Base-by-base conservation (phyloP, 202 grass and related monocot genomes). In the Zizania palustris region DNA sequence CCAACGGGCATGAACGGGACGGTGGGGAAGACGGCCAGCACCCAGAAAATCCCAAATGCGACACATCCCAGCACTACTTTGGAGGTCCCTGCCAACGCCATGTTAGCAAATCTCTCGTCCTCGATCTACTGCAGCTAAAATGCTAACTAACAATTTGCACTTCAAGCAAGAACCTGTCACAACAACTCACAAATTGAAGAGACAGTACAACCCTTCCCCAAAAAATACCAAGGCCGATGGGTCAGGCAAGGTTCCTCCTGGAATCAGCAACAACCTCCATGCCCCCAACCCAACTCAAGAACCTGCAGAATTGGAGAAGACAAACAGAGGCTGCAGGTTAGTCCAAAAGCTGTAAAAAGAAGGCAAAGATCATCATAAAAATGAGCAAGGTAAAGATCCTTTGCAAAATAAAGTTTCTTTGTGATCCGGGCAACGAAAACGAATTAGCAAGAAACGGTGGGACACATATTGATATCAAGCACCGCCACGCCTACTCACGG, bases 1-100 rank as follows among this genome's bases (percentile, higher is more conserved):
- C 96, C 96, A 13, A 99, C 93, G 11, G 96, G 96, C 63, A 99
- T 89, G 82, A 99, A 95, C 11, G 96, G 96, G 33, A 96, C 96
- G 49, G 72, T 85, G 40, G 96, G 96, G 72, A 99, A 99, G 33
- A 99, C 96, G 1, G 96, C 96, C 58, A 99, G 49, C 59, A 99
- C 84, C 96, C 96, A 99, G 87, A 99, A 99, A 76, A 96, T 89
- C 55, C 84, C 80, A 73, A 99, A 99, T 12, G 96, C 96, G 39
- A 99, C 69, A 63, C 87, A 93, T 83, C 96, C 96, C 58, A 99
- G 85, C 60, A 89, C 85, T 79, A 99, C 96, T 84, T 95, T 99
- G 12, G 86, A 82, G 22, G 89, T 87, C 49, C 87, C 57, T 50
- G 92, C 92, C 67, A 99, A 73, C 59, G 78, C 85, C 89, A 95